These are phyloP conservation scores for Echeveria elegans DNA, from an alignment of 164 flowering plant species.

Conservation along the genomic window DNA sequence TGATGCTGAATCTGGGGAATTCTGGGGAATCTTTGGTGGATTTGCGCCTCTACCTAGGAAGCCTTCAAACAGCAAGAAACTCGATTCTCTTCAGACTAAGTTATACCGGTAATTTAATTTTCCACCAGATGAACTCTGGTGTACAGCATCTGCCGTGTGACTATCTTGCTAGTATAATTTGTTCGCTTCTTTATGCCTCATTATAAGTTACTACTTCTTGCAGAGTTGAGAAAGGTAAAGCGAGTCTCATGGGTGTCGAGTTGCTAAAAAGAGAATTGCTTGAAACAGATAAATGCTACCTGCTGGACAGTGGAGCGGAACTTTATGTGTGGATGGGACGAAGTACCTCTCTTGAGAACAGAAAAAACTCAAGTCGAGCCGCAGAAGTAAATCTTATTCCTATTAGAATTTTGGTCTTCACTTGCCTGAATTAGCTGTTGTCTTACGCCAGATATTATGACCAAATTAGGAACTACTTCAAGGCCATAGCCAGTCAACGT, in stretches of 20 bases:
- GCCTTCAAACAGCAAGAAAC: constrained; percentile 31
- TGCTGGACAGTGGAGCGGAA: constrained; percentile 82
- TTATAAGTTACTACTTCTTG: not conserved
- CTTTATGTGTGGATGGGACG: constrained; percentile 97
- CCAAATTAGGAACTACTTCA: constrained; percentile 54
- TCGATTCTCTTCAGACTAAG: constrained; percentile 39
- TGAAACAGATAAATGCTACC: constrained; percentile 72
- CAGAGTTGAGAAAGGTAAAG: constrained; percentile 75
- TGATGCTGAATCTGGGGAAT: constrained; percentile 97
- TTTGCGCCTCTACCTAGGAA: constrained; percentile 98
- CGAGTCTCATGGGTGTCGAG: constrained; percentile 47
- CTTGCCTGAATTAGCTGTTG: constrained; percentile 1
- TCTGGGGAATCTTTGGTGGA: constrained; percentile 98
- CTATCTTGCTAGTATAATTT: not conserved
- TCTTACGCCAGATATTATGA: constrained; percentile 12
- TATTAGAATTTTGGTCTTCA: constrained; percentile 7
- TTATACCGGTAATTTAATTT: constrained; percentile 41
- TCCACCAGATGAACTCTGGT: not conserved
- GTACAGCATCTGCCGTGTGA: not conserved
- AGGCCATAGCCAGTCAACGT: constrained; percentile 44
- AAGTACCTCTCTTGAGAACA: constrained; percentile 76
- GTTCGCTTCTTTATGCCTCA: too few relatives aligned
- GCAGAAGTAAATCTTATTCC: constrained; percentile 53
- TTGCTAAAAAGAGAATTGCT: constrained; percentile 68
- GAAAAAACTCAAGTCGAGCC: constrained; percentile 77